These are phyloP conservation scores for Calonectria hawksworthii DNA, from an alignment of 2,329 filamentous ascomycete genomes.

Conservation along the genomic window DNA sequence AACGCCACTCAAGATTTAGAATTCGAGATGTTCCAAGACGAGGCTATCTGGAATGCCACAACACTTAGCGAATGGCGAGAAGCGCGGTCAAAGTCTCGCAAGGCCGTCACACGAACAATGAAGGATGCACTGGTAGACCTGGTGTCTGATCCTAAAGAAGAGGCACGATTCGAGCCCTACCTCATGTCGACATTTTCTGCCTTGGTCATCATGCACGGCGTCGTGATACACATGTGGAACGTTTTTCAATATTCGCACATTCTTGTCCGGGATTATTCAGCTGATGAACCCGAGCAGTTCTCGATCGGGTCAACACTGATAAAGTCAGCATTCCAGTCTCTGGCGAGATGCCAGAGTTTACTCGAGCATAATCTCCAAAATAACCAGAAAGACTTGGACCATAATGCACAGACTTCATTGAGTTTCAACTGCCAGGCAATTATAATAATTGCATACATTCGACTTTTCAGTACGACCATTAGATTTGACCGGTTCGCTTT, in stretches of 20 bases:
- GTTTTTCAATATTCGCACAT: neutral
- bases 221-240: neutral
- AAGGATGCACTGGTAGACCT: neutral
- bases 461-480: neutral
- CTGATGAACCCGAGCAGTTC: neutral
- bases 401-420: neutral
- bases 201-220: neutral
- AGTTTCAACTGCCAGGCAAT: neutral
- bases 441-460: neutral
- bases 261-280: neutral
- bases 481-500: neutral
- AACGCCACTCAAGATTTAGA: slow-evolving; percentile 29
- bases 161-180: neutral
- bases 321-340: neutral
- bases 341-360: neutral
- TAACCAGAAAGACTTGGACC: neutral
- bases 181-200: neutral
- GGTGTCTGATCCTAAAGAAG: neutral
- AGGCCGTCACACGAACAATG: neutral
- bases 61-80: neutral
- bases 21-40: slow-evolving; percentile 15
- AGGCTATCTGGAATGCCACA: neutral
- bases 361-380: neutral
- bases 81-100: neutral
- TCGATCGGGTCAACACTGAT: neutral